Evolutionary conservation across 1,284 basidiomycete genomes (phyloP), one percentile per base, ranked within the genome.

Genomic region (Peniophora sp.): DNA sequence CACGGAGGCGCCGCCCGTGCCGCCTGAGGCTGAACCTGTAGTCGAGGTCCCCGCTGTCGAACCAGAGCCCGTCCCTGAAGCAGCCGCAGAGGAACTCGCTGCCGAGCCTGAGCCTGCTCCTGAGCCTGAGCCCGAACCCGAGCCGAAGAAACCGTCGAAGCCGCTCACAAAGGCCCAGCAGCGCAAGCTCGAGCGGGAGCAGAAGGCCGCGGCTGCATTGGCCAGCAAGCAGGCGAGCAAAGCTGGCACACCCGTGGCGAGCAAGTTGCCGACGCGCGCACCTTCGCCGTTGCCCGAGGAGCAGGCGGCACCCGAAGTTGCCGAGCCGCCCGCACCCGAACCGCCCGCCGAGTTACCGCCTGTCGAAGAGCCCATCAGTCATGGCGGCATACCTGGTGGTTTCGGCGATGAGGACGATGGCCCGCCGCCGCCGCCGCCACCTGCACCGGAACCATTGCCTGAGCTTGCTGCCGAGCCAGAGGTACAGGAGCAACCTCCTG

Each of bases 201-300:
- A 32, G 24, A 22, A 27, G 20, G 32, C 42, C 14, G 20, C 24
- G 18, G 34, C 47, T 6, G 53, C 54, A 14, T n/a, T n/a, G n/a
- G 47, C 35, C 43, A 54, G 56, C 44, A 55, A 54, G 51, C 52
- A 42, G 6, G 22, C 49, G 6, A 55, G 53, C 48, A 56, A 52
- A 32, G 53, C 47, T n/a, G 43, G 47, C 3, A 56, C 53, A 50
- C 54, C 53, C 50, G 51, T 34, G 37, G 27, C 47, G 0, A 55
- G 58, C 49, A 54, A 58, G 50, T 43, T 43, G 22, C 53, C 53
- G 44, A 57, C 55, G 8, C 57, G 57, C 10, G 56, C 51, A 49
- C 61, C 59, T 41, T 37, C 50, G 23, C 46, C 52, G 41, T 58
- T 58, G 41, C 59, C 60, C 27, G 27, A 32, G 12, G 27, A 32